Evolutionary conservation across 2,329 filamentous ascomycete genomes (phyloP), one percentile per base, ranked within the genome.

Genomic region (Talaromyces piceae): DNA sequence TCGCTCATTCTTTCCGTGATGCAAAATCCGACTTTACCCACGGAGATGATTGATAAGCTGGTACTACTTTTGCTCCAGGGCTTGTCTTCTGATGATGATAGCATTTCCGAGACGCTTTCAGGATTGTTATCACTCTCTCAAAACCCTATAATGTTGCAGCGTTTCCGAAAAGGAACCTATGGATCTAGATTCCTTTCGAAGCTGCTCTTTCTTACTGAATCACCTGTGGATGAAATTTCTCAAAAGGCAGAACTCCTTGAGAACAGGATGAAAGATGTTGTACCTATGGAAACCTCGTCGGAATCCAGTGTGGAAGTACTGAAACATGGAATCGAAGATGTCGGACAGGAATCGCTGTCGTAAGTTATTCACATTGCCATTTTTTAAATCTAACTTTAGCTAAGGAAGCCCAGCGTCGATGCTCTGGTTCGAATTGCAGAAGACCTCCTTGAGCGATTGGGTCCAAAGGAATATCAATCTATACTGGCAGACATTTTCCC

Each of bases 401-500:
- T 55, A 65, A 69, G 26, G 67, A 66, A 33, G n/a, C 57, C 70
- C 28, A 78, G 79, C 1, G 70, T 81, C n/a, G 74, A 77, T 46
- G 77, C 78, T 5, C 64, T 84, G n/a, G 66, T 80, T 13, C 72
- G 74, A 28, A 73, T 83, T 49, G 76, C 76, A 2, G 69, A 72
- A 52, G 76, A 78, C 47, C 60, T 78, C 4, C 51, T 79, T 41
- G 67, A 69, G 18, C 63, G 63, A 39, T 53, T 62, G 12, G 54
- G 62, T 8, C 45, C 57, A 0, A 56, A 69, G 22, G 59, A 66
- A 23, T 52, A 59, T 4, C 56, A 61, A 4, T 57, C 64, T 20
- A 54, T 63, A 6, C 56, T 61, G 13, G 63, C 54, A 54, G 72
- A 76, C 9, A 67, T 91, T 4, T 73, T 93, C 31, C 88, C 89